Base-by-base conservation (phyloP, 1,139 yeast genomes). In the Debaryomycetaceae sp. region DNA sequence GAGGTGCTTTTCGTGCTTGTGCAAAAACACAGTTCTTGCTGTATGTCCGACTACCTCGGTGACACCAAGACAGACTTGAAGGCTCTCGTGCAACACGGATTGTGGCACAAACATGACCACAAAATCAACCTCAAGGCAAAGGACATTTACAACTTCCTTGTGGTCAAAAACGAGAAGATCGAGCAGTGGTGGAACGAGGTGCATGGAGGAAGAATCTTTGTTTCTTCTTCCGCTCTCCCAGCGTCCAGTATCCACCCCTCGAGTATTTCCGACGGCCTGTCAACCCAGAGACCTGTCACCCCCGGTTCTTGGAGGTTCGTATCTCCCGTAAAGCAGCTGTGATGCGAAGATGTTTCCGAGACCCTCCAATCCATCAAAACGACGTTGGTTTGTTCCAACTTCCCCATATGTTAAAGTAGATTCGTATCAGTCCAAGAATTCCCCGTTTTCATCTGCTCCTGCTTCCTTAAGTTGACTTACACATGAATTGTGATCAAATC, bases 61-160 rank as follows among this genome's bases (percentile, higher is more conserved):
- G 66, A 63, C 31, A 37, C 43, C 0, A 40, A 45, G 16, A 51
- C 47, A 4, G 60, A 54, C 17, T 50, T 71, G 32, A 66, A 62
- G 37, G 46, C 50, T 1, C 44, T 67, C 14, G 43, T 70, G 2
- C 72, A 65, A 39, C 58, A 52, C 37, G 75, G 75, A 0, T 42
- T 67, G 8, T 59, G 65, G 58, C 41, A 44, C 16, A 45, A 53
- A 30, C 49, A 60, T 43, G 51, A 52, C 33, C 29, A 36, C 3
- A 48, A 47, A 33, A 45, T 66, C 2, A 43, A 54, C 17, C 39
- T 46, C 8, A 55, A 54, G 32, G 54, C 67, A 2, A 47, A 52
- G 28, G 61, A 57, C 18, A 58, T 66, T 2, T 53, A 51, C 36
- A 43, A 45, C 15, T 38, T 48, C 14, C 41, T 63, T 11, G 38